A percentile compares a stretch with the other conserved stretches of the same genome.
phyloP scores from a whole-genome alignment of 148 eudicot species.

The Fallopia convolvulus region DNA sequence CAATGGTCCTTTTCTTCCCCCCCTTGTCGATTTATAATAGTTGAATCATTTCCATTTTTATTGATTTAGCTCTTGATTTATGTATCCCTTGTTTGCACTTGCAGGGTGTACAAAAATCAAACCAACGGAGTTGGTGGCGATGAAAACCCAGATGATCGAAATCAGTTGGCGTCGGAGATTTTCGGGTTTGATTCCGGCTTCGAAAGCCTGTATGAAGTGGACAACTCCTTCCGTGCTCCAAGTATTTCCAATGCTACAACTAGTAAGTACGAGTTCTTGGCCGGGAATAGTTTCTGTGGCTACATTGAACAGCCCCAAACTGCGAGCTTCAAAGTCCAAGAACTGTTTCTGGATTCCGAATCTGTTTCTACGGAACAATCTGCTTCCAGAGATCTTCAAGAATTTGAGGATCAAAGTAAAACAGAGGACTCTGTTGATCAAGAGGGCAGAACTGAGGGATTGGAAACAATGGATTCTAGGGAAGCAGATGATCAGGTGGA shows the following conservation, averaged over 20 bases:
- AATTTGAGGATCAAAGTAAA: slow-evolving; percentile 6
- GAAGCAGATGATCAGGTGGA: neutral
- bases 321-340: slow-evolving; percentile 45
- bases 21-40: neutral
- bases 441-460: neutral
- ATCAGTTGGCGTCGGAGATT: neutral
- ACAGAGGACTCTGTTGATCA: neutral
- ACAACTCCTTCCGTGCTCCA: neutral
- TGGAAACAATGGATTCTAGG: neutral
- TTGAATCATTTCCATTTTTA: neutral
- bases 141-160: neutral
- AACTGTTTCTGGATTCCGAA: slow-evolving; percentile 32
- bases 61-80: neutral
- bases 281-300: slow-evolving; percentile 39
- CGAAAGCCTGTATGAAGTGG: neutral
- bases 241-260: slow-evolving; percentile 17
- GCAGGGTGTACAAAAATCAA: neutral
- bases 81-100: neutral
- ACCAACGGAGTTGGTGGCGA: neutral
- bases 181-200: neutral
- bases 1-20: neutral
- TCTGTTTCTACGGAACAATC: slow-evolving; percentile 16
- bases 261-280: slow-evolving; percentile 41
- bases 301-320: slow-evolving; percentile 46
- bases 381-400: neutral